Evolutionary conservation across 768 basidiomycete species (phyloP).

Genomic region (Boletus subcaerulescens): DNA sequence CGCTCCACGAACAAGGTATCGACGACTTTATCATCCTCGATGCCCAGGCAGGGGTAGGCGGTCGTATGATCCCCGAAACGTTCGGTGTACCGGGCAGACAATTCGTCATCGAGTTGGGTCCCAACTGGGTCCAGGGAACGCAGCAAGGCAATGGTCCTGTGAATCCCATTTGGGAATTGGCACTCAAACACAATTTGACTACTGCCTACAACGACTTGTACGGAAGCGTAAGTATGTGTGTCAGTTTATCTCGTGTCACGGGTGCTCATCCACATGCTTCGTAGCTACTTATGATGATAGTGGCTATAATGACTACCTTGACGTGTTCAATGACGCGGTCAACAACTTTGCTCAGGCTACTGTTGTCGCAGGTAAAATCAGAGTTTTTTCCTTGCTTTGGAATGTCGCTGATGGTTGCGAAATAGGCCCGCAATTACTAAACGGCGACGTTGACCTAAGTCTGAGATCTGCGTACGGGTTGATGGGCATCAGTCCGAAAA

Average conservation of each 20-base stretch:
- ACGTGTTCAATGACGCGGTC: conserved; percentile 39
- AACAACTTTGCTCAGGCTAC: conserved; percentile 42
- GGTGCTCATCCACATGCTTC: background rate
- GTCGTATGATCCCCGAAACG: conserved; percentile 48
- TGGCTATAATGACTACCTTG: conserved; percentile 47
- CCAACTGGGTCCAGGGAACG: conserved; percentile 62
- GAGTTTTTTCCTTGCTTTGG: conserved; percentile 34
- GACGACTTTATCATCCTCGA: conserved; percentile 61
- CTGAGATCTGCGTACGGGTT: conserved; percentile 53
- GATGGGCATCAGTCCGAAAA: conserved; percentile 43
- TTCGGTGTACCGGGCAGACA: conserved; percentile 41
- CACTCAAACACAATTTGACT: conserved; percentile 50
- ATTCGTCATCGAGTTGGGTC: conserved; percentile 52
- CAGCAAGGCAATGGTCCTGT: conserved; percentile 46
- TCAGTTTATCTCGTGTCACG: background rate
- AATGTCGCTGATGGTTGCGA: conserved; percentile 34
- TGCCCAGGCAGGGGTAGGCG: conserved; percentile 56
- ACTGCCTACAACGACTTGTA: conserved; percentile 45
- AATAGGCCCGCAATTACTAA: conserved; percentile 9
- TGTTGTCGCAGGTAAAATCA: conserved; percentile 40
- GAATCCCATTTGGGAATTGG: conserved; percentile 61
- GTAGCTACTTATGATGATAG: conserved; percentile 54
- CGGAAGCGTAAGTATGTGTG: conserved; percentile 42
- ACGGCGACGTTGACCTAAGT: conserved; percentile 47
- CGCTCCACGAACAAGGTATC: conserved; percentile 51